Evolutionary conservation across 257 asterid genomes (phyloP).

Genomic region (Dorcoceras hygrometricum): DNA sequence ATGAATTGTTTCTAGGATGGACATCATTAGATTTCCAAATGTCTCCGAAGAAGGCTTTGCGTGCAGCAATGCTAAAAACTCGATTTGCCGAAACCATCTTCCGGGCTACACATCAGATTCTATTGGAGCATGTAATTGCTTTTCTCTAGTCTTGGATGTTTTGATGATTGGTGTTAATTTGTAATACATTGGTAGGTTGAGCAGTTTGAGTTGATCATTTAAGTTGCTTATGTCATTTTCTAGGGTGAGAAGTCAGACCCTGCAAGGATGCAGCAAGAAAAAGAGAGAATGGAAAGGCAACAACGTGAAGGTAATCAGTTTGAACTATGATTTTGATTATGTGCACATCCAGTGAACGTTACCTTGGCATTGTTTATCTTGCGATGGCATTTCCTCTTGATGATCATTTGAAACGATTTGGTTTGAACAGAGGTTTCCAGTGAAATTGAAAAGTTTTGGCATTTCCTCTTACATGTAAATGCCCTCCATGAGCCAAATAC

Average conservation of each 20-base stretch:
- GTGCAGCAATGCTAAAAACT: constrained; percentile 46
- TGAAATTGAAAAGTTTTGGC: too few relatives aligned
- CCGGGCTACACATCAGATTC: constrained; percentile 51
- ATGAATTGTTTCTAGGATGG: not conserved
- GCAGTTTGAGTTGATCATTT: not conserved
- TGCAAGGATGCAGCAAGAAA: constrained; percentile 47
- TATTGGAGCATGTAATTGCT: constrained; percentile 33
- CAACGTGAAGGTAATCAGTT: constrained; percentile 48
- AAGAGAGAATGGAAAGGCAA: constrained; percentile 52
- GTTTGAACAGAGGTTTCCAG: not conserved
- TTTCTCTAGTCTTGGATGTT: not conserved
- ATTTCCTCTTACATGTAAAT: too few relatives aligned
- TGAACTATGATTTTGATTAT: not conserved
- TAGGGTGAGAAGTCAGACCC: constrained; percentile 51
- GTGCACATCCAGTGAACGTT: not conserved
- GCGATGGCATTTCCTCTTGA: not conserved
- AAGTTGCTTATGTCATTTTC: constrained; percentile 18
- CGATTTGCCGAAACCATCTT: constrained; percentile 78
- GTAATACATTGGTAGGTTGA: not conserved
- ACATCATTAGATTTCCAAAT: not conserved
- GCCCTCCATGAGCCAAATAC: too few relatives aligned
- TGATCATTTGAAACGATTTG: not conserved
- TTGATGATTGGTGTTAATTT: not conserved
- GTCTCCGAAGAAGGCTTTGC: not conserved
- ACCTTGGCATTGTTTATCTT: not conserved